Base-by-base conservation (phyloP, 202 grass and related monocot genomes). In the Cymbopogon flexuosus region DNA sequence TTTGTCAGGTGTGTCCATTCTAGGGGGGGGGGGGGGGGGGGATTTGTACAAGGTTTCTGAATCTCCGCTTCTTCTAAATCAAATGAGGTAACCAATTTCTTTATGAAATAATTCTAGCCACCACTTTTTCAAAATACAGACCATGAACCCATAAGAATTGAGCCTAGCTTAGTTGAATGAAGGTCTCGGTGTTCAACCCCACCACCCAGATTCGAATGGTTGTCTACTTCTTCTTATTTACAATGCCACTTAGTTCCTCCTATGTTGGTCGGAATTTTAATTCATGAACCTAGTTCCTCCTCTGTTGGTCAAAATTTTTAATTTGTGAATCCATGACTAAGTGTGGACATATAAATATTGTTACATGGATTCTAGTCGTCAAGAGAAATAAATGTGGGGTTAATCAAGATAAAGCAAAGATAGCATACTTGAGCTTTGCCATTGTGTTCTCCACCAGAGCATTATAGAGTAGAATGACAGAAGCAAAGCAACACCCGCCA, bases 391-490 rank as follows among this genome's bases (percentile, higher is more conserved):
- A 79, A 87, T 72, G 39, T 6, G 58, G 37, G 15, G 15, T 66
- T 69, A 75, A 69, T 76, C 36, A 85, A 49, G 62, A 76, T 29
- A 79, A 81, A 79, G 67, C 67, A 75, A 10, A 69, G 41, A 86
- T 47, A 60, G 69, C 90, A 66, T 99, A 99, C 96, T 96, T 87
- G 92, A 99, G 83, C 96, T 99, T 88, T 99, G 96, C 92, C 92
- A 99, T 83, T 96, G 96, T 85, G 96, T 99, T 77, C 96, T 91
- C 96, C 96, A 99, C 96, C 96, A 99, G 51, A 99, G 88, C 96
- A 99, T 99, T 80, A 99, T 95, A 76, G 96, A 99, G 87, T 99
- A 99, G 79, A 99, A 99, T 75, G 96, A 93, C 16, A 99, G 79
- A 47, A 99, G 86, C 78, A 99, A 90, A 86, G 96, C 96, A 68